Base-by-base conservation (phyloP, 768 basidiomycete genomes). In the Russula sp. region DNA sequence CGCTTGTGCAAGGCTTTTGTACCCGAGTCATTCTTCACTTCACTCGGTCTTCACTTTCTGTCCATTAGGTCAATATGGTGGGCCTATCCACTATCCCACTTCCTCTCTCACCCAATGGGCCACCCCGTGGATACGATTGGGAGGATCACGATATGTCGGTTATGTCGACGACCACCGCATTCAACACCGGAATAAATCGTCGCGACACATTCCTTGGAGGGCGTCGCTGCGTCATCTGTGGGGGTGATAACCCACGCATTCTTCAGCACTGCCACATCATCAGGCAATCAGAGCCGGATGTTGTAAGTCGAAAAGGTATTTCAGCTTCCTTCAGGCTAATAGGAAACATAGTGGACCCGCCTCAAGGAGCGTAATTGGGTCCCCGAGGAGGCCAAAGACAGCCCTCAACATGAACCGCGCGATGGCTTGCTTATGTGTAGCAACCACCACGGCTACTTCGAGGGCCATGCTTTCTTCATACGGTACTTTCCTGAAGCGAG, bases 401-500 rank as follows among this genome's bases (percentile, higher is more conserved):
- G 0, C 1, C 40, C 27, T 3, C 27, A 27, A 27, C 27, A 27
- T 27, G 27, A 27, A 27, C 27, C 27, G 27, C 27, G 27, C 50
- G 31, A 48, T 35, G 62, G 62, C 18, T 1, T 63, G 1, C 4
- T 53, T 16, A 20, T 61, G 55, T 67, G 59, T 34, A 1, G 0
- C 1, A 14, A 44, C 20, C 71, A 73, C 60, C 64, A 56, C 34
- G 0, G 0, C 2, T 3, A 0, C 4, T 75, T 74, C 56, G 58
- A 71, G 53, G 1, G 7, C 22, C 70, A 70, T 59, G 0, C 0
- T 8, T 74, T 69, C 58, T 73, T 73, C 55, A 73, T 73, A 8
- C 70, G 71, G 31, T 74, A 59, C 66, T 11, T 67, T 18, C 71
- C 71, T 1, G 61, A 70, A 16, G 73, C 71, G 61, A 69, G 71